Evolutionary conservation across 768 basidiomycete genomes (phyloP).

Genomic region (Crassisporium funariophilum): DNA sequence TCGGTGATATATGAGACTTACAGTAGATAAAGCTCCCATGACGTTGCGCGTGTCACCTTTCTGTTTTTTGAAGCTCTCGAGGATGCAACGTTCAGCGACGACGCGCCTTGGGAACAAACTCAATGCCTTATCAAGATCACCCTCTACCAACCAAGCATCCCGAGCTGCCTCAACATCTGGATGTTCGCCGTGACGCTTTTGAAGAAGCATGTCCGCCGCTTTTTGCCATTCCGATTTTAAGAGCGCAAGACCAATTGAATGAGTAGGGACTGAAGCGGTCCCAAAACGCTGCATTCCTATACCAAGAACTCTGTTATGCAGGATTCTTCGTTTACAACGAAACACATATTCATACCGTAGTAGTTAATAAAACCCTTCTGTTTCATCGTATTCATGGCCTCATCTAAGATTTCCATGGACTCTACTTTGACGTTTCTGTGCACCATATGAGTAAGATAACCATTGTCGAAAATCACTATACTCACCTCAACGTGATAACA

Average conservation of each 20-base stretch:
- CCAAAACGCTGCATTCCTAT: constrained; percentile 98
- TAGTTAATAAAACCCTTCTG: constrained; percentile 95
- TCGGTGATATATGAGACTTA: constrained; percentile 33
- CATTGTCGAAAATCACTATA: background rate
- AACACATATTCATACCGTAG: constrained; percentile 87
- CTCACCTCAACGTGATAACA: constrained; percentile 88
- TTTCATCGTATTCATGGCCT: constrained; percentile 77
- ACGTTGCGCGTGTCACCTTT: constrained; percentile 78
- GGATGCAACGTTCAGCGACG: constrained; percentile 89
- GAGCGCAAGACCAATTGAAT: constrained; percentile 89
- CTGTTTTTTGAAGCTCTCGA: constrained; percentile 88
- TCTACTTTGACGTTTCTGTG: constrained; percentile 83
- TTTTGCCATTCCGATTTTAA: constrained; percentile 89
- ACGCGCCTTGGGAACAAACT: constrained; percentile 87
- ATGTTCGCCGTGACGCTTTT: constrained; percentile 86
- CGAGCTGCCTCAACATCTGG: constrained; percentile 86
- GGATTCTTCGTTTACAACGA: too few relatives aligned
- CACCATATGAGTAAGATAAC: background rate
- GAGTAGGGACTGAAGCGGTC: constrained; percentile 94
- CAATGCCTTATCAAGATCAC: constrained; percentile 79
- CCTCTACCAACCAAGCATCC: constrained; percentile 86
- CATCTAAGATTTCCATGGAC: constrained; percentile 69
- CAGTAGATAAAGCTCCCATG: constrained; percentile 85
- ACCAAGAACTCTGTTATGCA: constrained; percentile 3
- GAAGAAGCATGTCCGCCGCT: constrained; percentile 82